Conservation (phyloP, 2,329 filamentous ascomycete species). For the Xylariaceae sp. region DNA sequence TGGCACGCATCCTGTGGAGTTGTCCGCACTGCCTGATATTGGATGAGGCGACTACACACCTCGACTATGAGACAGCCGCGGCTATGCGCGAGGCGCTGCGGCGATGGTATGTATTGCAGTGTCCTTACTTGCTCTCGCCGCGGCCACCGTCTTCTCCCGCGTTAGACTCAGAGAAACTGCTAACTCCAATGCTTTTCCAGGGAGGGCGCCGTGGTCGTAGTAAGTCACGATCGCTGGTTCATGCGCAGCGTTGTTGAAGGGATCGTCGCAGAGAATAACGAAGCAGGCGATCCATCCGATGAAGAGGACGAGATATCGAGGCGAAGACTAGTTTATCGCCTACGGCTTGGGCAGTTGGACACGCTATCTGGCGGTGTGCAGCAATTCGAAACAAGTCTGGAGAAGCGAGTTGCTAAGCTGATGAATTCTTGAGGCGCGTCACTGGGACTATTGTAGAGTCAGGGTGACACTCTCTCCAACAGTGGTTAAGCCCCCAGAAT, state of each 20-base stretch:
- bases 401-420: conserved; percentile 25
- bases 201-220: conserved; percentile 72
- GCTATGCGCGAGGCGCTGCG: conserved; percentile 66
- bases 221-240: conserved; percentile 82
- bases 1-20: conserved; percentile 67
- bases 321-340: conserved; percentile 56
- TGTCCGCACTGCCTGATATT: conserved; percentile 71
- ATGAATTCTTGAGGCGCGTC: conserved; percentile 9
- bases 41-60: conserved; percentile 81
- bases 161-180: too few species aligned
- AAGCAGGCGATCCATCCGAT: conserved; percentile 38
- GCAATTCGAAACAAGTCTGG: conserved; percentile 50
- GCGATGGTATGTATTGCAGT: too few species aligned
- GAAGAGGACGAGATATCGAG: conserved; percentile 45
- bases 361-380: conserved; percentile 59
- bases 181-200: too few species aligned
- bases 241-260: conserved; percentile 72
- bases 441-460: too few species aligned
- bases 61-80: conserved; percentile 78
- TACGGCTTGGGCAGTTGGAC: conserved; percentile 57
- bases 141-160: too few species aligned
- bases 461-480: too few species aligned
- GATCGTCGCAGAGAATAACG: conserved; percentile 34
- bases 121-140: too few species aligned
- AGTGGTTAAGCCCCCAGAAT: too few species aligned